phyloP scores from a whole-genome alignment of 2,329 filamentous ascomycete species.

The Ceratocystis papillata region DNA sequence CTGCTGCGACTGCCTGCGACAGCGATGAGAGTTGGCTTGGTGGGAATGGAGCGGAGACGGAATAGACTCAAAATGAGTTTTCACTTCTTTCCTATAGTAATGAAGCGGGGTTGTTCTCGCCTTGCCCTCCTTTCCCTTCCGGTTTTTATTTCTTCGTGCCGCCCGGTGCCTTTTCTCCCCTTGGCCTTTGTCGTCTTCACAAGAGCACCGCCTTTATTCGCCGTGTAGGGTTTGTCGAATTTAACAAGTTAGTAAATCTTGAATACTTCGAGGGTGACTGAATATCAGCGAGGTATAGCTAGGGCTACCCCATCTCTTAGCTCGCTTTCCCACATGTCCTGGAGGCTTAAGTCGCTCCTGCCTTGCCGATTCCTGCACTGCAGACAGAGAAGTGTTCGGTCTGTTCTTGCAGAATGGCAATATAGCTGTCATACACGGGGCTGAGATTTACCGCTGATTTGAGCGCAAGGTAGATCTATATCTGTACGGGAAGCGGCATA shows the following conservation, averaged over 20 bases:
- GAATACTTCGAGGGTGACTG: constrained; percentile 51
- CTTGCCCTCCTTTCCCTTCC: not conserved
- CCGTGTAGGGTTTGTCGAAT: constrained; percentile 28
- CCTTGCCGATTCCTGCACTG: not conserved
- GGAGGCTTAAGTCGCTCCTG: constrained; percentile 43
- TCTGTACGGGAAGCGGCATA: constrained; percentile 30
- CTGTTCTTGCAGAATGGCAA: constrained; percentile 50
- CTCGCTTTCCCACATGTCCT: constrained; percentile 43
- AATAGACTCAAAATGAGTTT: not conserved
- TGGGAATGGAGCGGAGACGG: too few relatives aligned
- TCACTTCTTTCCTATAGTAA: not conserved
- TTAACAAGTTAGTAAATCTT: constrained; percentile 54
- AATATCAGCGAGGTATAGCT: constrained; percentile 41
- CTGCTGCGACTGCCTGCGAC: not conserved
- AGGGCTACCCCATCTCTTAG: too few relatives aligned
- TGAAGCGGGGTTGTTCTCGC: not conserved
- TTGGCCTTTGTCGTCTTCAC: too few relatives aligned
- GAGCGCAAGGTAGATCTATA: constrained; percentile 46
- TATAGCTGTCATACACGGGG: constrained; percentile 53
- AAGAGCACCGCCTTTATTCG: not conserved
- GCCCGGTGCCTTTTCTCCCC: not conserved
- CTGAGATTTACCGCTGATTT: constrained; percentile 47
- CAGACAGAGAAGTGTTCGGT: constrained; percentile 30
- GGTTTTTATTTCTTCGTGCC: not conserved
- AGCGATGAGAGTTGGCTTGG: not conserved